Evolutionary conservation across 352 stramenopile genomes (phyloP), one percentile per base, ranked within the genome.

Genomic region (Phytophthora kernoviae): DNA sequence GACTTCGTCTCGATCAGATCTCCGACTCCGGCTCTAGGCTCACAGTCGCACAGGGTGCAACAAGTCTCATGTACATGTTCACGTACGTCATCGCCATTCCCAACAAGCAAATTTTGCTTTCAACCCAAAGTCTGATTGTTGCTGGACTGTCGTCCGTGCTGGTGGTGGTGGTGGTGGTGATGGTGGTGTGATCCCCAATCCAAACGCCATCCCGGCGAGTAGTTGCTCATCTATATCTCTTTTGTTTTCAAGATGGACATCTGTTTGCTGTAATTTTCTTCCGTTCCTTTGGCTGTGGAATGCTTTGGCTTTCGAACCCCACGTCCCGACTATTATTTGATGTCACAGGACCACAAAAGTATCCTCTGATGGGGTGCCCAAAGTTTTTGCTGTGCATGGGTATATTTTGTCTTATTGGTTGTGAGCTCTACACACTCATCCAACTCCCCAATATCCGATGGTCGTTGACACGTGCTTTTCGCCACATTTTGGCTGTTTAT

Each of bases 141-240:
- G n/a, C 24, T 7, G 24, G 3, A 30, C 24, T 30, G 24, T 7
- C 24, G 6, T n/a, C n/a, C n/a, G 24, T 30, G 24, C 6, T 30
- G 24, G 6, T 30, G 24, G 3, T 6, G 6, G 24, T 30, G n/a
- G n/a, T 30, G 24, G 6, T 6, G 24, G 3, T 30, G 24, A 6
- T 30, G 24, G 24, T 30, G 24, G 24, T 30, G 24, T 30, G 33
- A 39, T n/a, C 40, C 26, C 46, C 34, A n/a, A 68, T 68, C 61
- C 61, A 65, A 7, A 26, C 63, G 54, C 54, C 60, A 68, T 68
- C 54, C 40, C 54, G 47, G 60, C 60, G 60, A 63, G 45, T 43
- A 68, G 20, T 6, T 50, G 32, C 54, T 40, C 17, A 30, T 56
- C 40, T 64, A 51, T 68, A 54, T 55, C 20, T 39, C 10, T 39